Percentiles rank a stretch among this genome's conserved stretches.
phyloP scores from a whole-genome alignment of 73 alveolate species.

The Paramecium caudatum region DNA sequence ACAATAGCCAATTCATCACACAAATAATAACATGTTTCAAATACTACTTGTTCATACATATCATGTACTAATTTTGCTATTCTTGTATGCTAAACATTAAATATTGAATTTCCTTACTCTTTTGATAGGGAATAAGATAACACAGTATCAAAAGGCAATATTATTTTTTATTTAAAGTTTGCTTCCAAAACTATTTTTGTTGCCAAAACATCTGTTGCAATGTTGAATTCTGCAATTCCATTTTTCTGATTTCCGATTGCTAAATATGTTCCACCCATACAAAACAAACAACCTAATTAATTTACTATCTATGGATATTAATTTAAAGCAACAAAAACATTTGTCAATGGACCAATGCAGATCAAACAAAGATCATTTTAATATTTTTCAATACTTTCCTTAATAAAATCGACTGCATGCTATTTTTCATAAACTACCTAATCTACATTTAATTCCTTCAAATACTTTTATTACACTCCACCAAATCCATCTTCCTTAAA shows the following conservation, averaged over 20 bases:
- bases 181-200: not conserved
- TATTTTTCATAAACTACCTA: not conserved
- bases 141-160: constrained; percentile 53
- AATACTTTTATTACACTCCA: constrained; percentile 25
- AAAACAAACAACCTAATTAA: constrained; percentile 35
- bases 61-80: constrained; percentile 20
- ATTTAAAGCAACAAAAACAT: not conserved
- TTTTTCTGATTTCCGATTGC: constrained; percentile 20
- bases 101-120: not conserved
- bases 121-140: not conserved
- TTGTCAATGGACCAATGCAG: constrained; percentile 53
- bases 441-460: not conserved
- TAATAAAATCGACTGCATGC: constrained; percentile 53
- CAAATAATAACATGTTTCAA: constrained; percentile 52
- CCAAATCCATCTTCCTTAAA: constrained; percentile 64
- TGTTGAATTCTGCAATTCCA: constrained; percentile 51
- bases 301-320: constrained; percentile 1
- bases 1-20: constrained; percentile 45
- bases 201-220: constrained; percentile 23
- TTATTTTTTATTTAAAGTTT: not conserved
- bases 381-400: constrained; percentile 1
- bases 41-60: not conserved
- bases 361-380: not conserved
- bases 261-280: constrained; percentile 57
- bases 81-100: not conserved